phyloP scores from a whole-genome alignment of 805 yeast genomes.

The Wickerhamiella cacticola region DNA sequence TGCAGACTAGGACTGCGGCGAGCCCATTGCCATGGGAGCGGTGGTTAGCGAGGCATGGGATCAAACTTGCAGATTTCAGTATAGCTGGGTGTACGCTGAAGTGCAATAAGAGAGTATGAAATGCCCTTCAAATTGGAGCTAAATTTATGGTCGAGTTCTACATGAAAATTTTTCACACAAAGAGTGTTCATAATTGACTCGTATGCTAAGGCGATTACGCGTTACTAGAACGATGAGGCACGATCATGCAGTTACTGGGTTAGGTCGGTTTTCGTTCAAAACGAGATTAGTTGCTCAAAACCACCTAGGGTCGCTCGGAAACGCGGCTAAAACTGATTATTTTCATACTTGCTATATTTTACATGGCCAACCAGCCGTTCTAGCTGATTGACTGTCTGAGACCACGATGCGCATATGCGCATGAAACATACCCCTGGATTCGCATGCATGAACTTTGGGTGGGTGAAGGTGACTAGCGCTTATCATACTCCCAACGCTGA shows the following conservation, averaged over 20 bases:
- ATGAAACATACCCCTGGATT: conserved; percentile 10
- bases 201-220: no score
- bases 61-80: background rate
- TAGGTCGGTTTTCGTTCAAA: background rate
- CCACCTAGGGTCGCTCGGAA: no score
- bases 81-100: no score
- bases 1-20: background rate
- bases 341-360: no score
- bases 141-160: no score
- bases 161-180: no score
- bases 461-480: background rate
- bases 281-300: no score
- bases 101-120: no score
- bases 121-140: no score
- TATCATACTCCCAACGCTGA: conserved; percentile 7
- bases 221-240: background rate
- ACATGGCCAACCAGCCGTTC: background rate
- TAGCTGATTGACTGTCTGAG: background rate
- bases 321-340: background rate
- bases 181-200: no score
- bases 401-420: background rate
- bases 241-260: background rate
- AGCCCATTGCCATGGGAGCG: background rate
- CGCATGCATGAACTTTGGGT: background rate
- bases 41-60: background rate